A percentile compares a stretch with the other conserved stretches of the same genome.
Evolutionary conservation across 202 grass and related monocot species (phyloP).

Genomic region (Miscanthus sacchariflorus): DNA sequence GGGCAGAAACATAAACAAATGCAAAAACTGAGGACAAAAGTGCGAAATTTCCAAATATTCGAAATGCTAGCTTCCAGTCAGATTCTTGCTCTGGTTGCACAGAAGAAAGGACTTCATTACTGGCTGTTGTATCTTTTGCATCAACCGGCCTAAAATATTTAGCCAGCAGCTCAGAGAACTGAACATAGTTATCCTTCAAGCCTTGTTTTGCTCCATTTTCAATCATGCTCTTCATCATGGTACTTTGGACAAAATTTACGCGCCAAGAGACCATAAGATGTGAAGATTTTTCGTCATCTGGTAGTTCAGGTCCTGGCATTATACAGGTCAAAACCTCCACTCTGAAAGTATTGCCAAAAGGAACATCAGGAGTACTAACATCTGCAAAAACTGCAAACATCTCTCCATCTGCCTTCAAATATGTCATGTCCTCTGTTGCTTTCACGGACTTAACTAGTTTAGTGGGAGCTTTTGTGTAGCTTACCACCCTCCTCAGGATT

Average conservation of each 20-base stretch:
- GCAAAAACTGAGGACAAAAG: constrained; percentile 72
- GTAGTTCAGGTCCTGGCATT: constrained; percentile 74
- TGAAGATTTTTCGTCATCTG: constrained; percentile 62
- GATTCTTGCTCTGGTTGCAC: constrained; percentile 72
- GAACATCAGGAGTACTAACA: constrained; percentile 85
- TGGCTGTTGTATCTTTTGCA: constrained; percentile 57
- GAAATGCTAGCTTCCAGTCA: constrained; percentile 74
- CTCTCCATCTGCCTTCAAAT: constrained; percentile 77
- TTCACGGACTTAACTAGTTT: constrained; percentile 93
- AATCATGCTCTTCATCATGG: constrained; percentile 97
- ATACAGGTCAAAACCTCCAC: constrained; percentile 78
- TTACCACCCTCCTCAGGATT: constrained; percentile 75
- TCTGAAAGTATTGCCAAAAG: constrained; percentile 85
- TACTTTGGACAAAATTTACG: constrained; percentile 90
- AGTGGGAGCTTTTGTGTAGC: constrained; percentile 86
- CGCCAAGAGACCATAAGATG: constrained; percentile 84
- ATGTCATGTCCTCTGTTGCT: constrained; percentile 84
- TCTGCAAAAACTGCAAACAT: constrained; percentile 69
- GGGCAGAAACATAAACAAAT: constrained; percentile 69
- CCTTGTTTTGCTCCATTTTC: constrained; percentile 94
- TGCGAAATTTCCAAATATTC: constrained; percentile 91
- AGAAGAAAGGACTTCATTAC: constrained; percentile 69
- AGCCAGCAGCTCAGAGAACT: constrained; percentile 75
- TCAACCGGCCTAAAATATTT: constrained; percentile 72
- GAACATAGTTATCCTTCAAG: constrained; percentile 74